Conservation (phyloP, 2,329 filamentous ascomycete genomes). For the Fulvia fulva region DNA sequence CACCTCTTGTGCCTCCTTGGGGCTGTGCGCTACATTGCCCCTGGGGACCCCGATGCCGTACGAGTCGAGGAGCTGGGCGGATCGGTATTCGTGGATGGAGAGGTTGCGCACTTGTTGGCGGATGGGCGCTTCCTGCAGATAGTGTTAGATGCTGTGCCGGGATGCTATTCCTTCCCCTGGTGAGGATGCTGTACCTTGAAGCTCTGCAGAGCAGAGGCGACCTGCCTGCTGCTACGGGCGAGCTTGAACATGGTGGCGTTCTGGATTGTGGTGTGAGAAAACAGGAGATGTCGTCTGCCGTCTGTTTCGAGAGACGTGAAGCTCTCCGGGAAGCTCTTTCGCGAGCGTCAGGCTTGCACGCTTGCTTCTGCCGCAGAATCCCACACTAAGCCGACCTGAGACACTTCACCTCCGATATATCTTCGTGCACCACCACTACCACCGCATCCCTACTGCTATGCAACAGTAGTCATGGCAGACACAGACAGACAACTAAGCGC, state of each 20-base stretch:
- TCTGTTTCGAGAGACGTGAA: constrained; percentile 7
- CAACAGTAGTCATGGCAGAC: not conserved
- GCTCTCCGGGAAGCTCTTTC: constrained; percentile 3
- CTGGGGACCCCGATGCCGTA: constrained; percentile 93
- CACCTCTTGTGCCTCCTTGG: constrained; percentile 84
- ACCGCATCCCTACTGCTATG: not conserved
- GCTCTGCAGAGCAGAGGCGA: constrained; percentile 75
- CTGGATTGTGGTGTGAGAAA: not conserved
- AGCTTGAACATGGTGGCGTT: constrained; percentile 71
- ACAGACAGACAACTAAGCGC: constrained; percentile 5
- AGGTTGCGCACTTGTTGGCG: constrained; percentile 80
- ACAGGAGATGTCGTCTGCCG: constrained; percentile 7
- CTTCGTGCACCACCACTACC: not conserved
- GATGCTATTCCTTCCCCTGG: not conserved
- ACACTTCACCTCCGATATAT: constrained; percentile 6
- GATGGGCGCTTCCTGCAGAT: constrained; percentile 53
- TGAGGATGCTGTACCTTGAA: constrained; percentile 56
- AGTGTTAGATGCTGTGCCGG: constrained; percentile 19
- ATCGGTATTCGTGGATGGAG: constrained; percentile 98
- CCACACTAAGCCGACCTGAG: not conserved
- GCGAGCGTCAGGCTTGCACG: not conserved
- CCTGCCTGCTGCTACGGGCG: constrained; percentile 68
- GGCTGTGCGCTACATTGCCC: constrained; percentile 76
- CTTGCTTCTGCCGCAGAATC: not conserved
- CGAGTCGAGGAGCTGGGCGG: constrained; percentile 81